Percentiles rank a stretch among this genome's conserved stretches.
Conservation (phyloP, 2,329 filamentous ascomycete species). For the Exophiala bonariae region DNA sequence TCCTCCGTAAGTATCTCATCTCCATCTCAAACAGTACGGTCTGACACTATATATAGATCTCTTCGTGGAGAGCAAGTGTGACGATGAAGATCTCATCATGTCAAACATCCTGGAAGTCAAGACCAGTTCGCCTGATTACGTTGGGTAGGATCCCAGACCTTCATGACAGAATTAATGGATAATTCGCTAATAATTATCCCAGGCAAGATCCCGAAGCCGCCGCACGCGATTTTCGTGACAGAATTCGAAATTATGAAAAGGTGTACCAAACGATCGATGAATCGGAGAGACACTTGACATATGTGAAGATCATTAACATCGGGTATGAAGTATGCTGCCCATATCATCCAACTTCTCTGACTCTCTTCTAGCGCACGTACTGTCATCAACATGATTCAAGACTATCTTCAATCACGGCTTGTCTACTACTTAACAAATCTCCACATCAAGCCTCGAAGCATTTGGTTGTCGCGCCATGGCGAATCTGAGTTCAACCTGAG, state of each 20-base stretch:
- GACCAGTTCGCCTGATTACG: constrained; percentile 92
- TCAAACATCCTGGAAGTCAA: constrained; percentile 97
- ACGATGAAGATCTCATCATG: constrained; percentile 95
- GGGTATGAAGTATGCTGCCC: constrained; percentile 54
- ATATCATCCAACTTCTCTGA: background rate
- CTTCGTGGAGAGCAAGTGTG: constrained; percentile 96
- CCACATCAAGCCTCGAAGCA: constrained; percentile 92
- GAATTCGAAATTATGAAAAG: constrained; percentile 96
- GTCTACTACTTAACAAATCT: constrained; percentile 99
- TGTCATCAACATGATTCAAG: constrained; percentile 96
- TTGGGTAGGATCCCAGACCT: constrained; percentile 31
- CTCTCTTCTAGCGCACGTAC: constrained; percentile 57
- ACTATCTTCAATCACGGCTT: constrained; percentile 93
- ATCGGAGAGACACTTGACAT: constrained; percentile 84
- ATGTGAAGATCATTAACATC: constrained; percentile 96
- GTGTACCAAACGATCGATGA: constrained; percentile 92
- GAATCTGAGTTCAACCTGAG: constrained; percentile 90
- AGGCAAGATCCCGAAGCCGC: constrained; percentile 92
- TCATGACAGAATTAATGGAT: background rate
- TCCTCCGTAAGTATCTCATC: constrained; percentile 54
- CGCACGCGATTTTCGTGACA: constrained; percentile 86
- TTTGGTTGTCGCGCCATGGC: constrained; percentile 96
- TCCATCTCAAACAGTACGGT: background rate
- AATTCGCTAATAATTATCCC: background rate
- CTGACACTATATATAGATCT: constrained; percentile 56